Conservation (phyloP, 179 eudicot species). For the Spergularia azorica region DNA sequence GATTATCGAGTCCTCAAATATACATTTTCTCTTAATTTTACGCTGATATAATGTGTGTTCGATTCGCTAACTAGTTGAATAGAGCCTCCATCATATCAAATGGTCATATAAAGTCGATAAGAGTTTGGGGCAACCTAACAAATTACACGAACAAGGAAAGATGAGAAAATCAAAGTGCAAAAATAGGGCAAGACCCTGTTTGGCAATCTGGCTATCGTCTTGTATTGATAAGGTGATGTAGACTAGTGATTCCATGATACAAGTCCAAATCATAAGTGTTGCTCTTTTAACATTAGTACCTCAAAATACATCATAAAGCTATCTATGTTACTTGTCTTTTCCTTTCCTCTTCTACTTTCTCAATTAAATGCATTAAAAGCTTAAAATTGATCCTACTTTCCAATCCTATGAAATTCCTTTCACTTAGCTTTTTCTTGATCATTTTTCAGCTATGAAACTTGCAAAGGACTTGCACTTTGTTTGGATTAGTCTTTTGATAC, state of each 20-base stretch:
- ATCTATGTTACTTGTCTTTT: no score
- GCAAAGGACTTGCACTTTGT: constrained; percentile 29
- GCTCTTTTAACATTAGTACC: constrained; percentile 18
- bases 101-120: no score
- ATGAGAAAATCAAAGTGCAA: constrained; percentile 17
- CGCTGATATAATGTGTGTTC: no score
- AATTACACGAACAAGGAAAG: constrained; percentile 38
- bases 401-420: constrained; percentile 23
- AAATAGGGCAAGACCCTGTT: constrained; percentile 21
- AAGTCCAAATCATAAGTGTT: constrained; percentile 33
- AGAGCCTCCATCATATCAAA: no score
- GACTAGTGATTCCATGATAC: constrained; percentile 38
- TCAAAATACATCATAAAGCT: neutral
- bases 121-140: constrained; percentile 4
- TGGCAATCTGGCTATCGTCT: constrained; percentile 24
- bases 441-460: constrained; percentile 4
- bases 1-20: no score
- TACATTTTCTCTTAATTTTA: no score
- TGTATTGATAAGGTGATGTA: constrained; percentile 15
- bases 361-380: neutral
- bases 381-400: constrained; percentile 3
- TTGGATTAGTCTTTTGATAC: constrained; percentile 24
- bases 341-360: neutral
- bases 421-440: constrained; percentile 8
- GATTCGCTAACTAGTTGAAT: neutral